A percentile compares a stretch with the other conserved stretches of the same genome.
phyloP scores from a whole-genome alignment of 2,329 filamentous ascomycete species.

The Colletotrichum eremochloae region DNA sequence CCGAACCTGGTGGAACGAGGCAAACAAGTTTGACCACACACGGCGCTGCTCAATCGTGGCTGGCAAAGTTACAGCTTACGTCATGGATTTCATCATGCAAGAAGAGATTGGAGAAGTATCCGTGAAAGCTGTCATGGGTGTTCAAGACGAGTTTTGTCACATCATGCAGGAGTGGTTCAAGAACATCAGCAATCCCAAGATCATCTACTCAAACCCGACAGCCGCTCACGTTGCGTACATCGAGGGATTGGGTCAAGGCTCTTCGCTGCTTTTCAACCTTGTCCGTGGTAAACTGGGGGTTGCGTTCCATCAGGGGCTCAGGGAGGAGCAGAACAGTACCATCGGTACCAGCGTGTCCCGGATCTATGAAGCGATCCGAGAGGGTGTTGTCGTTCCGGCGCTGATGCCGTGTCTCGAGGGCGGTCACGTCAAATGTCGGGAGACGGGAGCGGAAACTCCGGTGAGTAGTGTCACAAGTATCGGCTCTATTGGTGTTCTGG shows the following conservation, averaged over 20 bases:
- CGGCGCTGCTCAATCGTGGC: conserved; percentile 31
- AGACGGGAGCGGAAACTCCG: background rate
- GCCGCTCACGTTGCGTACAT: background rate
- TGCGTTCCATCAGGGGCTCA: conserved; percentile 49
- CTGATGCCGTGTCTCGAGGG: conserved; percentile 16
- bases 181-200: conserved; percentile 27
- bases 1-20: conserved; percentile 45
- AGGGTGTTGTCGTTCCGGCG: conserved; percentile 18
- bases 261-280: conserved; percentile 48
- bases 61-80: conserved; percentile 19
- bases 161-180: conserved; percentile 35
- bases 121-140: background rate
- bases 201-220: background rate
- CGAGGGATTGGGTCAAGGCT: conserved; percentile 49
- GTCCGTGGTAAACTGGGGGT: conserved; percentile 48
- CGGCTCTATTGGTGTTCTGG: background rate
- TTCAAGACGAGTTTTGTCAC: conserved; percentile 8
- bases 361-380: conserved; percentile 48
- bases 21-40: conserved; percentile 31
- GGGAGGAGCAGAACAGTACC: conserved; percentile 50
- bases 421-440: background rate
- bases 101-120: background rate
- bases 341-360: conserved; percentile 51
- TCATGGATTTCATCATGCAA: conserved; percentile 14
- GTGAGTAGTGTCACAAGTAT: conserved; percentile 1